These are phyloP conservation scores for Venturia nashicola DNA, from an alignment of 2,329 filamentous ascomycete genomes.

Conservation along the genomic window DNA sequence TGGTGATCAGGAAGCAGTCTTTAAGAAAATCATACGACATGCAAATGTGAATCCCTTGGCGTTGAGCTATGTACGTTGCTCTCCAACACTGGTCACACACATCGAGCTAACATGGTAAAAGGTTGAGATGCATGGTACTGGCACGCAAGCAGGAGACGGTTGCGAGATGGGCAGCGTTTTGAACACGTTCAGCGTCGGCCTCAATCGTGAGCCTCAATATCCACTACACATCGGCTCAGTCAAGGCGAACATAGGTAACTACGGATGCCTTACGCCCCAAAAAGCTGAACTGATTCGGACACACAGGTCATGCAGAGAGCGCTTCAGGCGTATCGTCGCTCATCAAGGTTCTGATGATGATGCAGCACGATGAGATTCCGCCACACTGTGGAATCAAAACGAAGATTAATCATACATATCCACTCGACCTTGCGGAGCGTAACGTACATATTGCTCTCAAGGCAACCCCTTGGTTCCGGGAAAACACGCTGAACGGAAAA, in stretches of 20 bases:
- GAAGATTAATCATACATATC: constrained; percentile 17
- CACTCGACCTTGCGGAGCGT: constrained; percentile 14
- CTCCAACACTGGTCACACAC: not conserved
- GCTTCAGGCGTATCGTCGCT: constrained; percentile 21
- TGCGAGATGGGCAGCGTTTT: constrained; percentile 15
- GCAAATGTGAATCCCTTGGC: constrained; percentile 7
- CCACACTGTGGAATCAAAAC: constrained; percentile 18
- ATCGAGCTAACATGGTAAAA: not conserved
- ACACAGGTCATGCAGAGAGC: constrained; percentile 5
- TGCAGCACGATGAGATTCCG: constrained; percentile 18
- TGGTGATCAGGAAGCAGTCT: constrained; percentile 13
- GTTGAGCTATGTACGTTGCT: constrained; percentile 17
- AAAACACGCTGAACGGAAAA: constrained; percentile 18
- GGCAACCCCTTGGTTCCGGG: constrained; percentile 1
- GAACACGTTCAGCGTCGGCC: constrained; percentile 12
- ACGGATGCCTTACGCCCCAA: not conserved
- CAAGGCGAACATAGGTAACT: constrained; percentile 19
- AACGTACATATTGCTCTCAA: constrained; percentile 11
- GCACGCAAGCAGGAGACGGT: constrained; percentile 18
- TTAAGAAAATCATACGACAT: constrained; percentile 11
- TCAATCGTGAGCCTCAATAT: constrained; percentile 10
- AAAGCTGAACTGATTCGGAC: not conserved
- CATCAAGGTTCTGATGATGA: constrained; percentile 24
- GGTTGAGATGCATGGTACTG: constrained; percentile 18
- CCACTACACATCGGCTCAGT: constrained; percentile 19